These are phyloP conservation scores for Leucosporidium yakuticum DNA, from an alignment of 768 basidiomycete genomes.

Conservation along the genomic window DNA sequence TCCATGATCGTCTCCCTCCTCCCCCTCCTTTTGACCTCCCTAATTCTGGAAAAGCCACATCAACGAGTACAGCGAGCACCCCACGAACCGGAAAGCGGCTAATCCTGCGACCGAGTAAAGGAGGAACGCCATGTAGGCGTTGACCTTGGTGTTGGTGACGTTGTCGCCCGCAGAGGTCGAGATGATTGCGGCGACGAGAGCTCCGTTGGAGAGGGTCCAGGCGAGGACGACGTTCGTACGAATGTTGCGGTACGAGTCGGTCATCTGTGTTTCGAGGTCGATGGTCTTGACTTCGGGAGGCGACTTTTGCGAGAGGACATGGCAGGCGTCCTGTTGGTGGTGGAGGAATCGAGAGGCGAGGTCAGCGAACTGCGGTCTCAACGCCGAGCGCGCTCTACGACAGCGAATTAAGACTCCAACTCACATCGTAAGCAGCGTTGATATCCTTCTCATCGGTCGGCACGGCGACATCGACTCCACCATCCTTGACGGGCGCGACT, in stretches of 20 bases:
- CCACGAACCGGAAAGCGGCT: conserved; percentile 37
- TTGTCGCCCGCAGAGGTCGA: conserved; percentile 22
- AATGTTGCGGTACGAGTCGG: conserved; percentile 83
- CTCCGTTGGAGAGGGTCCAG: conserved; percentile 75
- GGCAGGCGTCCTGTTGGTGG: conserved; percentile 78
- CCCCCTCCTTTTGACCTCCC: background rate
- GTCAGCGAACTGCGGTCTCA: background rate
- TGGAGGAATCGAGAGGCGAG: background rate
- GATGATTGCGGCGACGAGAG: conserved; percentile 36
- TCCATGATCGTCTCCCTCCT: too few relatives aligned
- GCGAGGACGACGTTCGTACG: conserved; percentile 81
- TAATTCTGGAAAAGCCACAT: conserved; percentile 7
- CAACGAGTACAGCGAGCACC: conserved; percentile 9
- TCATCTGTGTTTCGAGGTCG: conserved; percentile 60
- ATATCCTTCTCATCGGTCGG: conserved; percentile 79
- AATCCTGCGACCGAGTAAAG: conserved; percentile 36
- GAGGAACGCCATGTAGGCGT: conserved; percentile 37
- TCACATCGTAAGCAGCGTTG: conserved; percentile 1
- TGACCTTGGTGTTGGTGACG: conserved; percentile 21
- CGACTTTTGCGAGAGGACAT: conserved; percentile 68
- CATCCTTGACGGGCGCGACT: conserved; percentile 48
- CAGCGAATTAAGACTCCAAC: too few relatives aligned
- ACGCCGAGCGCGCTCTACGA: background rate
- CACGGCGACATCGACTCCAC: conserved; percentile 75
- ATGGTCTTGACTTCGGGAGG: conserved; percentile 63